Conservation (phyloP, 73 alveolate species). For the Tetrahymena elliotti region DNA sequence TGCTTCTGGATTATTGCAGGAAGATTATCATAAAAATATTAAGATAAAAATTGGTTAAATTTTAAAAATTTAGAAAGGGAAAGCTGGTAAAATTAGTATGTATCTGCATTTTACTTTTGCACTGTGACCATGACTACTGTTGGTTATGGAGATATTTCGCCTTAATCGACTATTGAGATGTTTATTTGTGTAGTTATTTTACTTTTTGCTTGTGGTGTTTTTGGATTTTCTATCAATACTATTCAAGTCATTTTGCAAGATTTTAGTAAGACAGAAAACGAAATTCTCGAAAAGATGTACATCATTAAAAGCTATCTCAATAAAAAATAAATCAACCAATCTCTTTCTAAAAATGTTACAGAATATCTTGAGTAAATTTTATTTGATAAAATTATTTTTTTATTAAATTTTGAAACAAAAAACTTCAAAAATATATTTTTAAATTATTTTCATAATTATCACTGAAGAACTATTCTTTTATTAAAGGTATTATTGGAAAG, state of each 20-base stretch:
- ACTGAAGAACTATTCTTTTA: too few species aligned
- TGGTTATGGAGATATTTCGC: conserved; percentile 32
- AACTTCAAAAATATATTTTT: too few species aligned
- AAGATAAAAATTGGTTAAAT: neutral
- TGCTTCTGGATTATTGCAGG: neutral
- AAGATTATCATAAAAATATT: neutral
- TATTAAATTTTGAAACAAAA: neutral
- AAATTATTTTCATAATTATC: too few species aligned
- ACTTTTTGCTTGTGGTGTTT: neutral
- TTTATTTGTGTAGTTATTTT: neutral
- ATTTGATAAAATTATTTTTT: too few species aligned
- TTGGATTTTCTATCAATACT: neutral
- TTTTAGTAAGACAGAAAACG: neutral
- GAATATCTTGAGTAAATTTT: neutral
- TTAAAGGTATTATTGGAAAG: neutral
- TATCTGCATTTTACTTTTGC: conserved; percentile 22
- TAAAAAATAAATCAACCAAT: neutral
- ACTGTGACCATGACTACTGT: conserved; percentile 34
- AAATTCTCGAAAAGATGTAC: neutral
- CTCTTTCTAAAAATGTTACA: neutral
- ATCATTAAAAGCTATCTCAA: neutral
- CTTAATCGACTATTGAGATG: neutral
- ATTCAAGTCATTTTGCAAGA: neutral
- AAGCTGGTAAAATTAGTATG: neutral
- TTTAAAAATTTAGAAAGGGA: neutral